phyloP scores from a whole-genome alignment of 2,329 filamentous ascomycete genomes.

The Fusarium neocosmosporiellum region DNA sequence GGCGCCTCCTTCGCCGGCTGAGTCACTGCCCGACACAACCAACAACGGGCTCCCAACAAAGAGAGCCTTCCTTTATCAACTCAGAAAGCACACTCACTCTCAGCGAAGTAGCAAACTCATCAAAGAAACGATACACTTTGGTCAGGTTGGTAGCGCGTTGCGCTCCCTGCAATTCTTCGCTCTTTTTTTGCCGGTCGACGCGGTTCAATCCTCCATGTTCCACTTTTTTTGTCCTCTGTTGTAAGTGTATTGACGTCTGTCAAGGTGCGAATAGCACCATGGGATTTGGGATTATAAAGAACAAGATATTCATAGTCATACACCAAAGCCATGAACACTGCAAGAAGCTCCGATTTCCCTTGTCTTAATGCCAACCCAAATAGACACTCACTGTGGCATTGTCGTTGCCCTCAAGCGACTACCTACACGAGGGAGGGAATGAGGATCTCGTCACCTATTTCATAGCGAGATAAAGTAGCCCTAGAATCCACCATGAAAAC shows the following conservation, averaged over 20 bases:
- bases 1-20: not conserved
- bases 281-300: not conserved
- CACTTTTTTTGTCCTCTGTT: not conserved
- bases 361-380: not conserved
- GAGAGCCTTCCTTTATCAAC: not conserved
- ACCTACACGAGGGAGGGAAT: not conserved
- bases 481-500: not conserved
- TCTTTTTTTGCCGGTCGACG: not conserved
- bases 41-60: not conserved
- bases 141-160: not conserved
- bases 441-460: not conserved
- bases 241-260: not conserved
- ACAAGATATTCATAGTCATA: not conserved
- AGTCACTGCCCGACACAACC: not conserved
- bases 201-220: not conserved
- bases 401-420: not conserved
- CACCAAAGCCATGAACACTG: not conserved
- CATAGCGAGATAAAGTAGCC: not conserved
- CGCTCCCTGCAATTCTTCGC: not conserved
- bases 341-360: not conserved
- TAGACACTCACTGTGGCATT: not conserved
- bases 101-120: slow-evolving; percentile 11
- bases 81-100: not conserved
- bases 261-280: not conserved
- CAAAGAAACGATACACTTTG: not conserved